phyloP scores from a whole-genome alignment of 371 early-diverging fungal species.

The Spraguea lophii region DNA sequence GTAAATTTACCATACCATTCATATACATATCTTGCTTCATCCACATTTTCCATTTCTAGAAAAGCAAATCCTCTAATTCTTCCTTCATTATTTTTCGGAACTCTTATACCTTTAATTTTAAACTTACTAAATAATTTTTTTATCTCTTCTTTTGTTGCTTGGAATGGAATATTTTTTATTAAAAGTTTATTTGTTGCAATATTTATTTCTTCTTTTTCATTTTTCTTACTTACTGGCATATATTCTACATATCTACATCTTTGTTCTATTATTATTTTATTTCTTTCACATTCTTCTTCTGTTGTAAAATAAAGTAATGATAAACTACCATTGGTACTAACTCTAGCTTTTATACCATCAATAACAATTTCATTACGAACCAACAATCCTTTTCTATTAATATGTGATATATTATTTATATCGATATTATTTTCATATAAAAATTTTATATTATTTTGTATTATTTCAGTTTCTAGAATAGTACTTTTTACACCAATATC shows the following conservation, averaged over 20 bases:
- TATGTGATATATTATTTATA: conserved; percentile 9
- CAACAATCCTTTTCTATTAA: conserved; percentile 22
- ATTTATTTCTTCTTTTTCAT: not conserved
- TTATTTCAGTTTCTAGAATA: conserved; percentile 40
- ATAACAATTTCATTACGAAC: conserved; percentile 28
- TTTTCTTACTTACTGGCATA: not conserved
- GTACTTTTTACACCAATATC: conserved; percentile 40
- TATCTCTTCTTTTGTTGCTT: conserved; percentile 42
- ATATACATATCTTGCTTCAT: conserved; percentile 8
- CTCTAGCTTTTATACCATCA: too few species aligned
- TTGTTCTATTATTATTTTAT: too few species aligned
- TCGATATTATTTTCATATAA: conserved; percentile 30
- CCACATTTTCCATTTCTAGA: conserved; percentile 17
- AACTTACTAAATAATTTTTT: conserved; percentile 24
- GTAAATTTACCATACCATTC: conserved; percentile 36
- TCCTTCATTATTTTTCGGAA: conserved; percentile 44
- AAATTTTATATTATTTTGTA: conserved; percentile 41
- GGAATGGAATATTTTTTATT: conserved; percentile 47
- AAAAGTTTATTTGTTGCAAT: conserved; percentile 29
- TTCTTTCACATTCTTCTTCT: too few species aligned
- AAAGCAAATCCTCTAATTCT: conserved; percentile 43
- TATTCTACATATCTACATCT: not conserved
- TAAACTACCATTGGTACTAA: too few species aligned
- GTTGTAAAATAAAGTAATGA: too few species aligned
- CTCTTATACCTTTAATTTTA: conserved; percentile 34